Base-by-base conservation (phyloP, 805 yeast species). In the Schwanniomyces polymorphus region DNA sequence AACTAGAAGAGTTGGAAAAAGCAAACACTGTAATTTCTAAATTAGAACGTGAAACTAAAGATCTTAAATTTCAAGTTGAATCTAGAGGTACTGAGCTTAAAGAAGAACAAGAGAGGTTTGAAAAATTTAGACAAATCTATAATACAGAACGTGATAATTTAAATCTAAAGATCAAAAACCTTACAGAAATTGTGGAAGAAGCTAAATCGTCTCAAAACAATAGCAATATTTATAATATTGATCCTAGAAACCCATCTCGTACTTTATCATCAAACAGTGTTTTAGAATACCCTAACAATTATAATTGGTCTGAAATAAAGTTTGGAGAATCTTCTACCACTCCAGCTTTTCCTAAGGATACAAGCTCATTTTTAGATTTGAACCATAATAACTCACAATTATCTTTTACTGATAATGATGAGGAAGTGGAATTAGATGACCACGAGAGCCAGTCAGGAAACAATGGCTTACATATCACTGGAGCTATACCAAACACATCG, bases 271-370 rank as follows among this genome's bases (percentile, higher is more conserved):
- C 45, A 4, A 27, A 38, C 7, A 41, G 35, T 16, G 25, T 38
- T 5, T 18, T 41, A 10, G 37, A 28, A 7, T 27, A 16, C 2
- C 16, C 42, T n/a, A 27, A 28, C 11, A 41, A 41, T 26, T 33
- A 23, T 21, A 37, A 37, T 9, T 55, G 57, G 57, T 41, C 57
- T 23, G 56, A 55, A 25, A 72, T 76, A 40, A 66, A 64, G 38
- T 53, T 78, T 44, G 82, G 81, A 6, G 82, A 80, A 52, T 70
- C 81, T 0, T 73, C 81, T 5, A 59, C 68, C 10, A 76, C 84
- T 0, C 81, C 81, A 7, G 58, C 53, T 27, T 29, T 49, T 7
- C 25, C 42, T 8, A 46, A 43, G 23, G 56, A 52, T 7, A 44
- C 43, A 23, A 42, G 50, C 16, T 46, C 46, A 5, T 53, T 43